Evolutionary conservation across 495 filamentous ascomycete species (phyloP).

Genomic region (Penicillium roqueforti): DNA sequence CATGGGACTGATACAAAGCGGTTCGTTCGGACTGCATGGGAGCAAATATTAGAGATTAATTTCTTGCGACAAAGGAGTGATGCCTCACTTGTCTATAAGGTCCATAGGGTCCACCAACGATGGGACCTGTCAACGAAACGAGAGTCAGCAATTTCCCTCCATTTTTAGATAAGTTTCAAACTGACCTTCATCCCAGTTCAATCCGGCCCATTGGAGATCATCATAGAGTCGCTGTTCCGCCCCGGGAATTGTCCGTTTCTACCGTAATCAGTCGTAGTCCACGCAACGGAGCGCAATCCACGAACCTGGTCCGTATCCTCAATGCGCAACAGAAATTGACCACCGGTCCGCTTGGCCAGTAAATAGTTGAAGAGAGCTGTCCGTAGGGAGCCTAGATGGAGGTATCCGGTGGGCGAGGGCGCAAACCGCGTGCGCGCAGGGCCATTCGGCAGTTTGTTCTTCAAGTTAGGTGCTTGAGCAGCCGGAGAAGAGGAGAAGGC

Average conservation of each 20-base stretch:
- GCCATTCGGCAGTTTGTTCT: conserved; percentile 45
- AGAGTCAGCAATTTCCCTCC: conserved; percentile 2
- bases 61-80: background rate
- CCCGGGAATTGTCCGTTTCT: conserved; percentile 74
- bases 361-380: conserved; percentile 94
- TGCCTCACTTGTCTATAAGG: conserved; percentile 76
- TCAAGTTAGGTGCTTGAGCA: conserved; percentile 27
- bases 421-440: conserved; percentile 92
- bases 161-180: background rate
- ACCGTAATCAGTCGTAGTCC: conserved; percentile 30
- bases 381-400: conserved; percentile 86
- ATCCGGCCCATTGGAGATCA: conserved; percentile 82
- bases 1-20: conserved; percentile 66
- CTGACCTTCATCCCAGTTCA: conserved; percentile 89
- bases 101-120: conserved; percentile 71
- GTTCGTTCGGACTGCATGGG: conserved; percentile 70
- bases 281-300: background rate
- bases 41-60: conserved; percentile 6
- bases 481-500: conserved; percentile 29
- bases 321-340: conserved; percentile 87
- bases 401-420: conserved; percentile 88
- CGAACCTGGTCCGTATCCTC: conserved; percentile 93
- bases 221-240: conserved; percentile 72
- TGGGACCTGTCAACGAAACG: conserved; percentile 55
- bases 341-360: conserved; percentile 78